Evolutionary conservation across 139 green algal genomes (phyloP).

Genomic region (Nannochloris sp.): DNA sequence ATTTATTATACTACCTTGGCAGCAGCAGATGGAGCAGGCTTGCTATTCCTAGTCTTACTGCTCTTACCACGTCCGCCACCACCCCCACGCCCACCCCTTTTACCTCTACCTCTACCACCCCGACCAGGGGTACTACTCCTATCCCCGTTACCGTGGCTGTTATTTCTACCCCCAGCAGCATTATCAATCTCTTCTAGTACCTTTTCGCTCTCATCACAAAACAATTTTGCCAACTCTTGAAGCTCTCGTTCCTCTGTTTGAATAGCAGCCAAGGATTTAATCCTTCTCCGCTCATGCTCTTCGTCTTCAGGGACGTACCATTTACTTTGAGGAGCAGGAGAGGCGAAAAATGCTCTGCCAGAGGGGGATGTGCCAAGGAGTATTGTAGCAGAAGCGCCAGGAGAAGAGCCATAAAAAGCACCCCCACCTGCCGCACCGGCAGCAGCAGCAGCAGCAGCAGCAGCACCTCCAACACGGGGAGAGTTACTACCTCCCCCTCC

Average conservation of each 20-base stretch:
- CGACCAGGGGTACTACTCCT: too few relatives aligned
- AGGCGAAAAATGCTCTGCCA: slow-evolving; percentile 2
- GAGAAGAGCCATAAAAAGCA: slow-evolving; percentile 11
- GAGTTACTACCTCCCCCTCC: too few relatives aligned
- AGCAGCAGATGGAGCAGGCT: too few relatives aligned
- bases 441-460: background rate
- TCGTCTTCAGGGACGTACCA: slow-evolving; percentile 33
- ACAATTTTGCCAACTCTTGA: slow-evolving; percentile 11
- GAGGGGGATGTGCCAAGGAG: slow-evolving; percentile 18
- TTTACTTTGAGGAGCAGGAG: slow-evolving; percentile 22
- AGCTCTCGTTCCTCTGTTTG: slow-evolving; percentile 31
- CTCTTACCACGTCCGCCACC: too few relatives aligned
- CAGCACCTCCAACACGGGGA: too few relatives aligned
- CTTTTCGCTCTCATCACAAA: background rate
- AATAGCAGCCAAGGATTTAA: slow-evolving; percentile 21
- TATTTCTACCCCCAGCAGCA: background rate
- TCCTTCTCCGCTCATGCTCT: background rate
- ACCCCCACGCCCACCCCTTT: too few relatives aligned
- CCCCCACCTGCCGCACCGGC: background rate
- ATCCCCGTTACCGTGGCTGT: too few relatives aligned
- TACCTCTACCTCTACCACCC: too few relatives aligned
- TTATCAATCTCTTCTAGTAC: background rate
- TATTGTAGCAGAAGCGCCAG: slow-evolving; percentile 1
- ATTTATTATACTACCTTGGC: too few relatives aligned
- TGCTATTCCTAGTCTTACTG: too few relatives aligned